A percentile compares a stretch with the other conserved stretches of the same genome.
Evolutionary conservation across 352 stramenopile genomes (phyloP).

Genomic region (Peronospora tabacina): DNA sequence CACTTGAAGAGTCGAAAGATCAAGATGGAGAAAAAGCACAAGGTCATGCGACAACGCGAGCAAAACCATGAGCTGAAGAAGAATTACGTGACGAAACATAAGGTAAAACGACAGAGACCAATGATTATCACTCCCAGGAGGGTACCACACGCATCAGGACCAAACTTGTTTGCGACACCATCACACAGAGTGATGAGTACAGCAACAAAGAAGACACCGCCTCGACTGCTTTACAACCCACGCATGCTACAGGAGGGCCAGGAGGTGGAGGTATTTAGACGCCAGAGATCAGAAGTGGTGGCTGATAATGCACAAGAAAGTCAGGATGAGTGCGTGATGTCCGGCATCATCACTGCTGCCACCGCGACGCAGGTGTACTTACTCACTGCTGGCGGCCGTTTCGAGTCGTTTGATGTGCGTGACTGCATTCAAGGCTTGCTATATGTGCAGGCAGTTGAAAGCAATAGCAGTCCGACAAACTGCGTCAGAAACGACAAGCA

Average conservation of each 20-base stretch:
- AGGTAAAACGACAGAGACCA: slow-evolving; percentile 21
- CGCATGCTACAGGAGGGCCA: slow-evolving; percentile 54
- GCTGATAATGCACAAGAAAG: slow-evolving; percentile 5
- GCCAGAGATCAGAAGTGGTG: slow-evolving; percentile 2
- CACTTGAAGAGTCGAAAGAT: background rate
- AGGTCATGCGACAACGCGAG: slow-evolving; percentile 5
- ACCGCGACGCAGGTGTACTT: slow-evolving; percentile 44
- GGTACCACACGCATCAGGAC: slow-evolving; percentile 14
- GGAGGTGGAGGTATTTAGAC: slow-evolving; percentile 37
- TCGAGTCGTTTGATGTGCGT: slow-evolving; percentile 35
- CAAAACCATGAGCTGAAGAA: slow-evolving; percentile 6
- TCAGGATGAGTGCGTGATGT: slow-evolving; percentile 22
- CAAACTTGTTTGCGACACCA: slow-evolving; percentile 11
- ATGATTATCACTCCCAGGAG: slow-evolving; percentile 17
- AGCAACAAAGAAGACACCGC: slow-evolving; percentile 6
- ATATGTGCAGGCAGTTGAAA: slow-evolving; percentile 20
- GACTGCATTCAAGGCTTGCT: slow-evolving; percentile 40
- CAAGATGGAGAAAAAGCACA: slow-evolving; percentile 12
- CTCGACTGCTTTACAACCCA: slow-evolving; percentile 39
- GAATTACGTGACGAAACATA: slow-evolving; percentile 11
- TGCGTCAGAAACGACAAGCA: slow-evolving; percentile 9
- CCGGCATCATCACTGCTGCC: slow-evolving; percentile 43
- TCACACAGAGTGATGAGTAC: background rate
- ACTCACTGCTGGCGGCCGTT: slow-evolving; percentile 26
- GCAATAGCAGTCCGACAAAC: slow-evolving; percentile 10